Evolutionary conservation across 1,284 basidiomycete species (phyloP), one percentile per base, ranked within the genome.

Genomic region (Malassezia vespertilionis): DNA sequence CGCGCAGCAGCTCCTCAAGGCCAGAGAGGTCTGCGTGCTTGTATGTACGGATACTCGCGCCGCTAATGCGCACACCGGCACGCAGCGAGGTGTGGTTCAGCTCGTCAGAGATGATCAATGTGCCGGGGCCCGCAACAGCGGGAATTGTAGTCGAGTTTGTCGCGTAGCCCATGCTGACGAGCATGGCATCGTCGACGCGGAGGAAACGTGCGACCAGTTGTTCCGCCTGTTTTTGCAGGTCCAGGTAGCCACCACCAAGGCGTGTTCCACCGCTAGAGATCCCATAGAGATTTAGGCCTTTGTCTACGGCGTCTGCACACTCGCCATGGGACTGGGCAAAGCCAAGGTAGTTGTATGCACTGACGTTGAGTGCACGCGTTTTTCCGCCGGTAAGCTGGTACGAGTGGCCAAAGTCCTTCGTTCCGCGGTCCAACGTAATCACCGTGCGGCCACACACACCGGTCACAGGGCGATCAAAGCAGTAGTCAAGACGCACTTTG

Each of bases 341-440:
- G 5, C 93, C 91, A 61, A 99, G 86, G 71, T 99, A 99, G 75
- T 99, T 99, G 77, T 99, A 97, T 5, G 89, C 95, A 8, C 88
- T 91, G 60, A 96, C 83, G 73, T 99, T 99, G 63, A 99, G 81
- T 0, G 82, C 84, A 46, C 89, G 85, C 11, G 72, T 73, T 1
- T 87, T 90, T 32, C 79, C 79, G 53, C 89, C 91, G 1, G 85
- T 84, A 57, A 83, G 76, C 33, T 81, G 72, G 58, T 88, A 84
- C 6, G 82, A 83, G 64, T 79, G 76, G 74, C 87, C 85, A 75
- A 83, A 82, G 72, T 96, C 84, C 41, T 79, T 74, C 3, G 86
- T 84, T 55, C 79, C 77, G 38, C 91, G 84, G 74, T 97, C 88
- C 36, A 89, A 79, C 46, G 85, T 78, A 40, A 82, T 73, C 60